phyloP scores from a whole-genome alignment of 495 filamentous ascomycete genomes.

The Trichoderma virens region DNA sequence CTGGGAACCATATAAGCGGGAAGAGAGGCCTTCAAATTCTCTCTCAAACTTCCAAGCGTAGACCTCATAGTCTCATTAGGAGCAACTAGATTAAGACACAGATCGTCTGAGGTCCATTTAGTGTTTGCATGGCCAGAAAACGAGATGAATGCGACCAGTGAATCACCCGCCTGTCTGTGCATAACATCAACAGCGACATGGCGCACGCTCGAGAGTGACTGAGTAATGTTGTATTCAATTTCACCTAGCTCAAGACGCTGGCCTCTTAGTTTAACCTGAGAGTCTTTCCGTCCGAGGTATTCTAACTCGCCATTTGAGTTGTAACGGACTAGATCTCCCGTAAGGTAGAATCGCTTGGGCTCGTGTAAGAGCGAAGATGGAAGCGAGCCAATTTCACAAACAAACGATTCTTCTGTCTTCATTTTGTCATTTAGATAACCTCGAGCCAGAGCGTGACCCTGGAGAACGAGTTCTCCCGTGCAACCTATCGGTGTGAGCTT shows the following conservation, averaged over 20 bases:
- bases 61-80: not conserved
- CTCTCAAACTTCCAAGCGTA: not conserved
- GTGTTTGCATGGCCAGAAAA: not conserved
- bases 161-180: not conserved
- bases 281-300: conserved; percentile 21
- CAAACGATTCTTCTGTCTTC: conserved; percentile 34
- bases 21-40: not conserved
- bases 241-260: conserved; percentile 23
- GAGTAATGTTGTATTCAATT: conserved; percentile 15
- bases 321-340: conserved; percentile 21
- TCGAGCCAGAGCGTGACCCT: conserved; percentile 43
- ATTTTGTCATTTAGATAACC: conserved; percentile 38
- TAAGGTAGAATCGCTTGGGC: conserved; percentile 41
- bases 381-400: conserved; percentile 41
- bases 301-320: conserved; percentile 16
- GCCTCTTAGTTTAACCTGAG: conserved; percentile 22
- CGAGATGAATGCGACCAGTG: not conserved
- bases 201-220: not conserved
- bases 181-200: conserved; percentile 6
- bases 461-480: conserved; percentile 51
- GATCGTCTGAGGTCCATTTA: not conserved
- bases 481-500: conserved; percentile 46
- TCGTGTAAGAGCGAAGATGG: not conserved
- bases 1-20: conserved; percentile 11
- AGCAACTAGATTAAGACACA: not conserved